Base-by-base conservation (phyloP, 176 grass and related monocot species). In the Bonia amplexicaulis region DNA sequence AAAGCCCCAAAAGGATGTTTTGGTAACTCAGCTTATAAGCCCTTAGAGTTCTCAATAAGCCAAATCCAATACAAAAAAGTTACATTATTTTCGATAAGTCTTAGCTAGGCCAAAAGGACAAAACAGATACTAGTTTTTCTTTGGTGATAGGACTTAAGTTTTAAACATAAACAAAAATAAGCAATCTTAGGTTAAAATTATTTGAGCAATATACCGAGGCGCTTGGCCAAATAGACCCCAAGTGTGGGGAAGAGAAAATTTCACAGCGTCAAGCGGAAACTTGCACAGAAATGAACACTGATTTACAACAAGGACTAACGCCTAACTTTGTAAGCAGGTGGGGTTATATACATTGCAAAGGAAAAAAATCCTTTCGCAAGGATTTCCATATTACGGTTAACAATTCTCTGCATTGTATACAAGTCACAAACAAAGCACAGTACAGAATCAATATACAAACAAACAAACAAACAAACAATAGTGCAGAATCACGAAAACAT, bases 331-430 rank as follows among this genome's bases (percentile, higher is more conserved):
- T 52, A 69, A 59, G 27, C 9, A 16, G 11, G 7, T 12, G 7
- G 16, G 74, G 7, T 19, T 20, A 27, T 12, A 61, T 61, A n/a
- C n/a, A 66, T 39, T 23, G 14, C 16, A 27, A 74, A 46, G 53
- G 0, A 58, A 89, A 58, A 89, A 49, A 58, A 40, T 4, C 8
- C 14, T 27, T 13, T 29, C 2, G 2, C 35, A 66, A 66, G 39
- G 26, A 86, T 82, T 72, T 40, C 80, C n/a, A 40, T 6, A 60
- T 60, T 49, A 74, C 19, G 10, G 2, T 66, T 53, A 74, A 80
- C 23, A 31, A 67, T 29, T 68, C 4, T 23, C 27, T 3, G n/a
- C 33, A 59, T 3, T 23, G 46, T 2, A 77, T 10, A 29, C 45
- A 71, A 2, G 49, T 61, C 23, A 39, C 22, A 65, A 73, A 42